Conservation (phyloP, 768 basidiomycete genomes). For the Pilatotrama ljubarskyi region DNA sequence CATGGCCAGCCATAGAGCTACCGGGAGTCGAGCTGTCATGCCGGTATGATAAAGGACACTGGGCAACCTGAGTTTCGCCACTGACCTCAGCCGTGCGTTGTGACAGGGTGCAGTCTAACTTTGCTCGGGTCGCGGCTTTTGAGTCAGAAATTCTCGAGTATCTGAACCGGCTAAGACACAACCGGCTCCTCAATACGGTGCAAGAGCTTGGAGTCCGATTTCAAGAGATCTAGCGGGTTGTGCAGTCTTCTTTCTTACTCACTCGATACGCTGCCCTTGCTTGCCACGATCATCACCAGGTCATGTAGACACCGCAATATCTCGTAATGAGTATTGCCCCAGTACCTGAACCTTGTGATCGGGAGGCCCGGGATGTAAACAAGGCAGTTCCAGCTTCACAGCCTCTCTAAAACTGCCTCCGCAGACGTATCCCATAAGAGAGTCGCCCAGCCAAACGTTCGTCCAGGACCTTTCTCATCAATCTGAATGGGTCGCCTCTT, state of each 20-base stretch:
- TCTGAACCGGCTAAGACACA: constrained; percentile 1
- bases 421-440: no score
- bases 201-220: neutral
- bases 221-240: neutral
- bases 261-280: neutral
- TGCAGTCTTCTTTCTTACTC: neutral
- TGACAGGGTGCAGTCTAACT: constrained; percentile 2
- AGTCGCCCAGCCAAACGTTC: no score
- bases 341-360: no score
- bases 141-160: constrained; percentile 11
- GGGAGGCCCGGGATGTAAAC: no score
- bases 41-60: neutral
- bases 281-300: neutral
- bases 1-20: constrained; percentile 2
- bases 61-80: no score
- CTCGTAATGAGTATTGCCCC: no score
- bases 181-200: neutral
- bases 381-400: no score
- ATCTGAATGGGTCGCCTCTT: no score
- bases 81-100: neutral
- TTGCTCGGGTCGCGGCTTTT: constrained; percentile 9
- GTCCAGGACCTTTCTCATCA: no score
- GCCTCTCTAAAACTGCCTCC: no score
- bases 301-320: no score
- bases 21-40: constrained; percentile 9